Evolutionary conservation across 2,329 filamentous ascomycete species (phyloP).

Genomic region (Chaetomiaceae sp.): DNA sequence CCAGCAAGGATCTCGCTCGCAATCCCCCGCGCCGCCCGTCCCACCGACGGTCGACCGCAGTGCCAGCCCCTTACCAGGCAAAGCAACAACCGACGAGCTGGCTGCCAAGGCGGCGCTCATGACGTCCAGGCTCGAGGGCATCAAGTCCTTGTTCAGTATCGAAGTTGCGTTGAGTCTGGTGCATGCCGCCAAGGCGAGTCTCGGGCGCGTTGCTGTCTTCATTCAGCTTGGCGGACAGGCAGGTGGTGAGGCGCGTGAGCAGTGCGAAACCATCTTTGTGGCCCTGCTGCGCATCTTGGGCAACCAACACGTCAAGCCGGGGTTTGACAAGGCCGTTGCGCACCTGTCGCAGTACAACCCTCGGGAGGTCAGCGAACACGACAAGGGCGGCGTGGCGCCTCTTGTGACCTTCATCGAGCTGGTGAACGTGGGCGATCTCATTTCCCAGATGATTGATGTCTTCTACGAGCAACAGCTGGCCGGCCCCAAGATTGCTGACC

Average conservation of each 20-base stretch:
- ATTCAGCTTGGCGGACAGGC: slow-evolving; percentile 73
- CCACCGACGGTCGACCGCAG: slow-evolving; percentile 33
- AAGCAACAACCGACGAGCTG: slow-evolving; percentile 79
- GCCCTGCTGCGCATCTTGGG: slow-evolving; percentile 78
- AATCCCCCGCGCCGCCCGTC: slow-evolving; percentile 40
- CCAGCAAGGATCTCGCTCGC: slow-evolving; percentile 43
- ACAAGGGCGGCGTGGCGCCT: slow-evolving; percentile 73
- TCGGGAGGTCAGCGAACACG: slow-evolving; percentile 69
- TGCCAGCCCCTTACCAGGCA: slow-evolving; percentile 44
- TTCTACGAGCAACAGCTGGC: slow-evolving; percentile 96
- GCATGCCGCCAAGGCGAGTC: slow-evolving; percentile 78
- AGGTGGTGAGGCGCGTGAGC: slow-evolving; percentile 77
- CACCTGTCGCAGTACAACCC: slow-evolving; percentile 91
- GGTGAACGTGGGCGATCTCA: slow-evolving; percentile 95
- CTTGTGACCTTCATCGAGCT: slow-evolving; percentile 94
- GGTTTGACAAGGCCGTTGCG: slow-evolving; percentile 86
- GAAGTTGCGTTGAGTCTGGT: slow-evolving; percentile 89
- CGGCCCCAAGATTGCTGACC: slow-evolving; percentile 74
- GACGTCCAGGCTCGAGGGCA: slow-evolving; percentile 89
- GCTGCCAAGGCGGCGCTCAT: slow-evolving; percentile 97
- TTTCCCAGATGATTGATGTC: slow-evolving; percentile 98
- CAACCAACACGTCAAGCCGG: slow-evolving; percentile 79
- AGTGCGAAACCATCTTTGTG: slow-evolving; percentile 88
- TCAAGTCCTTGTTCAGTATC: slow-evolving; percentile 91
- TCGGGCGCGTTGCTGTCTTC: slow-evolving; percentile 82